Conservation (phyloP, 2,329 filamentous ascomycete species). For the Botrytis squamosa region DNA sequence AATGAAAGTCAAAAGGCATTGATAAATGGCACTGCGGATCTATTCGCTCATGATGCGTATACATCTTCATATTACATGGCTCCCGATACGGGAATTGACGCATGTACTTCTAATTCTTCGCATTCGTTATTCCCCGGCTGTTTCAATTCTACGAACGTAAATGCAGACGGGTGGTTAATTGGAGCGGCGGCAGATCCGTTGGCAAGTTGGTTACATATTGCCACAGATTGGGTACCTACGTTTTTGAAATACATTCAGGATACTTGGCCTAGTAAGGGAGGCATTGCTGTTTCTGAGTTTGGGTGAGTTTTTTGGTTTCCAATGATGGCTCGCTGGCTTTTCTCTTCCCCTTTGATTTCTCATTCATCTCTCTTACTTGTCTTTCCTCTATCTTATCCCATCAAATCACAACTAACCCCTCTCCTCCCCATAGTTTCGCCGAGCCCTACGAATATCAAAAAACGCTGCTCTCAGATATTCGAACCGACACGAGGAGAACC, state of each 20-base stretch:
- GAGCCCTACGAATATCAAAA: conserved; percentile 34
- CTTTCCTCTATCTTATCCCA: not conserved
- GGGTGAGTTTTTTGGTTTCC: conserved; percentile 20
- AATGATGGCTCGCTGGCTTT: not conserved
- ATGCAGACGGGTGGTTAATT: conserved; percentile 22
- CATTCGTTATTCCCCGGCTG: conserved; percentile 31
- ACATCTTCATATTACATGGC: conserved; percentile 52
- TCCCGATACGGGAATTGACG: conserved; percentile 42
- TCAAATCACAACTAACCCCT: not conserved
- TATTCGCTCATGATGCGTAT: conserved; percentile 58
- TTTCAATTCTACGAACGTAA: conserved; percentile 27
- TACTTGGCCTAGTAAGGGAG: conserved; percentile 31
- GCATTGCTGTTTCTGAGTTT: conserved; percentile 34
- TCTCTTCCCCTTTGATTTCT: not conserved
- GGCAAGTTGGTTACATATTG: conserved; percentile 33
- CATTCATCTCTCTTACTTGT: not conserved
- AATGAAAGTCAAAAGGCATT: conserved; percentile 49
- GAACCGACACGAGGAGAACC: conserved; percentile 75
- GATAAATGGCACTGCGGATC: conserved; percentile 53
- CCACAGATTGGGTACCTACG: conserved; percentile 32
- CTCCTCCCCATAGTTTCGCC: conserved; percentile 16
- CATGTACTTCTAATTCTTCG: conserved; percentile 39
- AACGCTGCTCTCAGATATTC: conserved; percentile 45
- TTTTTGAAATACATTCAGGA: conserved; percentile 35
- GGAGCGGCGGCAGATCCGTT: conserved; percentile 32